Percentiles rank a stretch among this genome's conserved stretches.
Evolutionary conservation across 768 basidiomycete genomes (phyloP).

Genomic region (Phylloporus scabripes): DNA sequence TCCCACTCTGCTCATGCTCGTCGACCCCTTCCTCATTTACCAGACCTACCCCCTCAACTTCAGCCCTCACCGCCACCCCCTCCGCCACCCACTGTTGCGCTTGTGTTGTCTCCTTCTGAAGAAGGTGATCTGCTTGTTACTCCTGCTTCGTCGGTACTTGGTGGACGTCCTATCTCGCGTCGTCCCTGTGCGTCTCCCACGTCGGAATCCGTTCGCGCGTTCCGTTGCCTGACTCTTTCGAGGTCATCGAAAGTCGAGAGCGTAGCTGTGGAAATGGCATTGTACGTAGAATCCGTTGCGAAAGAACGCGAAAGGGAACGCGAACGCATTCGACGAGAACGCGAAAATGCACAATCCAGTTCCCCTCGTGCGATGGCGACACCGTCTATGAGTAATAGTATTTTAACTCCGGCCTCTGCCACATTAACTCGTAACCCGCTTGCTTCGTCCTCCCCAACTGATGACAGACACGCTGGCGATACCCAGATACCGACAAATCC

Average conservation of each 20-base stretch:
- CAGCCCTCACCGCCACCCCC: constrained; percentile 48
- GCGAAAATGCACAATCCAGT: constrained; percentile 41
- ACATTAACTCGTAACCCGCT: constrained; percentile 14
- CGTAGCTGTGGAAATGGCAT: constrained; percentile 56
- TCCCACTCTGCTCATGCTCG: constrained; percentile 35
- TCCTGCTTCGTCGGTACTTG: constrained; percentile 9
- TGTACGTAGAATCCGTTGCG: constrained; percentile 70
- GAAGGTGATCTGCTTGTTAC: constrained; percentile 1
- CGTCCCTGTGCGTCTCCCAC: constrained; percentile 32
- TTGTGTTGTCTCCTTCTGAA: constrained; percentile 17
- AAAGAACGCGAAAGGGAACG: constrained; percentile 75
- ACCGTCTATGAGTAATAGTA: constrained; percentile 15
- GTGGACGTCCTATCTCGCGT: constrained; percentile 29
- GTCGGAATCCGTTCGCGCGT: constrained; percentile 35
- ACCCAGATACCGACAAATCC: constrained; percentile 16
- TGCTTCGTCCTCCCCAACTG: constrained; percentile 6
- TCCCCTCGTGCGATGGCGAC: constrained; percentile 24
- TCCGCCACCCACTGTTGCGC: constrained; percentile 28
- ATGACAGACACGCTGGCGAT: constrained; percentile 14
- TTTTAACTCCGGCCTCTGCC: constrained; percentile 7
- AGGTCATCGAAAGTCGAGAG: constrained; percentile 45
- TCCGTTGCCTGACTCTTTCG: constrained; percentile 50
- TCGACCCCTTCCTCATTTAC: constrained; percentile 48
- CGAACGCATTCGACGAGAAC: constrained; percentile 63
- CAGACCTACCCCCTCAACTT: constrained; percentile 58